These are phyloP conservation scores for Sequoia sempervirens DNA, from an alignment of 75 land plant species.

Conservation along the genomic window DNA sequence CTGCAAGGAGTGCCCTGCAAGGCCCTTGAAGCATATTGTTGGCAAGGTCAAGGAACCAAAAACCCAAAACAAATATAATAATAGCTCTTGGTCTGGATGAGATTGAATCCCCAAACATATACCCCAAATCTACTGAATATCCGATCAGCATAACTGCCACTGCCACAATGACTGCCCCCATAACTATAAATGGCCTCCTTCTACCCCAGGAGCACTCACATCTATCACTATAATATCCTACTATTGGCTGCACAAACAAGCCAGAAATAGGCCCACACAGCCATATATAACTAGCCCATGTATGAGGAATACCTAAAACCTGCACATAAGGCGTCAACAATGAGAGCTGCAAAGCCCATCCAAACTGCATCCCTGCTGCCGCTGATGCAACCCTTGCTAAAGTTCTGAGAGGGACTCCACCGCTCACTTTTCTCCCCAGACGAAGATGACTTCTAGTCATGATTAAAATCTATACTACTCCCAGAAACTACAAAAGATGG, in stretches of 20 bases:
- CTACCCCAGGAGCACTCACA: conserved; percentile 67
- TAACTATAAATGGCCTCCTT: conserved; percentile 75
- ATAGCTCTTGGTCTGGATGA: conserved; percentile 53
- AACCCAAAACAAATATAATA: conserved; percentile 68
- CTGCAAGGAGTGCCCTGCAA: conserved; percentile 93
- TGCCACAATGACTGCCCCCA: conserved; percentile 47
- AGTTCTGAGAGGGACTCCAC: background rate
- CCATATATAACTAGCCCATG: conserved; percentile 90
- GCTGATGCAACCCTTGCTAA: conserved; percentile 51
- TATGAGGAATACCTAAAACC: conserved; percentile 92
- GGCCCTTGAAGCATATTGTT: conserved; percentile 93
- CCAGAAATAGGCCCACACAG: conserved; percentile 97
- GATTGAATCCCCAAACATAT: conserved; percentile 54
- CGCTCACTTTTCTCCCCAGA: background rate
- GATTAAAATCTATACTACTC: background rate
- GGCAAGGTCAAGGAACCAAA: conserved; percentile 94
- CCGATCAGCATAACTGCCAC: conserved; percentile 68
- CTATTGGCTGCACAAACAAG: conserved; percentile 83
- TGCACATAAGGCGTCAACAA: conserved; percentile 94
- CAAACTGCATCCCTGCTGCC: conserved; percentile 93
- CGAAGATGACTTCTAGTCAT: background rate
- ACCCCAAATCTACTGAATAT: conserved; percentile 77
- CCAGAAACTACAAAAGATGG: background rate
- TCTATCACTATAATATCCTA: conserved; percentile 76
- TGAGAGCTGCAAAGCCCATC: conserved; percentile 97